A percentile compares a stretch with the other conserved stretches of the same genome.
Evolutionary conservation across 495 filamentous ascomycete species (phyloP).

Genomic region (Trichoderma gamsii): DNA sequence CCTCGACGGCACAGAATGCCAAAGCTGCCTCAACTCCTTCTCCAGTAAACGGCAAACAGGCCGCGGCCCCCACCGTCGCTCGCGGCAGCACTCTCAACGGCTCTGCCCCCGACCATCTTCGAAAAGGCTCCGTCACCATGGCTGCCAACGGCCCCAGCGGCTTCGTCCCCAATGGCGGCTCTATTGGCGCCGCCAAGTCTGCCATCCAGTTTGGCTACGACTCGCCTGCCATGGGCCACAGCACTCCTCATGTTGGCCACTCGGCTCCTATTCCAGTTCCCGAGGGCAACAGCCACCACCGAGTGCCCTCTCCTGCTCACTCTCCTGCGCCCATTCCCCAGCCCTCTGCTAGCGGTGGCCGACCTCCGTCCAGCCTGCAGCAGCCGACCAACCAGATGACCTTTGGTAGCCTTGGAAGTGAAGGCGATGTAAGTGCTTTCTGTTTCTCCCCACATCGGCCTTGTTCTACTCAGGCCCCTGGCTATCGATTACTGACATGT

Average conservation of each 20-base stretch:
- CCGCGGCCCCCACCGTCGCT: constrained; percentile 54
- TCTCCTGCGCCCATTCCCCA: constrained; percentile 89
- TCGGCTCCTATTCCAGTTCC: constrained; percentile 63
- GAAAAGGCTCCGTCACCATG: constrained; percentile 84
- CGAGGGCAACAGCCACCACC: constrained; percentile 46
- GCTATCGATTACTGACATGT: constrained; percentile 20
- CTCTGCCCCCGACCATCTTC: constrained; percentile 56
- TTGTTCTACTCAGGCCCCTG: background rate
- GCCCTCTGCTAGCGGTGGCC: constrained; percentile 76
- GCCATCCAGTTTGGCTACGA: constrained; percentile 75
- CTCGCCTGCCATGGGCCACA: constrained; percentile 64
- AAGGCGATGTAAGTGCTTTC: constrained; percentile 56
- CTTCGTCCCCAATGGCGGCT: constrained; percentile 67
- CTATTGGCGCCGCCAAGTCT: constrained; percentile 49
- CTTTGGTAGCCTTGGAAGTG: constrained; percentile 78
- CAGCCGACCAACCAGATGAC: constrained; percentile 58
- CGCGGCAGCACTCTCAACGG: constrained; percentile 57
- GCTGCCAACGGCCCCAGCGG: constrained; percentile 68
- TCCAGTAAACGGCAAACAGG: constrained; percentile 75
- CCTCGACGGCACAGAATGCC: constrained; percentile 64
- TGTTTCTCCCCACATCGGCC: constrained; percentile 7
- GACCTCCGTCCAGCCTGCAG: constrained; percentile 62
- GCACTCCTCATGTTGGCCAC: constrained; percentile 47
- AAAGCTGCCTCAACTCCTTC: constrained; percentile 63
- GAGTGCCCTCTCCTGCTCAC: constrained; percentile 62